phyloP scores from a whole-genome alignment of 148 eudicot species.

The Pouteria glomerata region DNA sequence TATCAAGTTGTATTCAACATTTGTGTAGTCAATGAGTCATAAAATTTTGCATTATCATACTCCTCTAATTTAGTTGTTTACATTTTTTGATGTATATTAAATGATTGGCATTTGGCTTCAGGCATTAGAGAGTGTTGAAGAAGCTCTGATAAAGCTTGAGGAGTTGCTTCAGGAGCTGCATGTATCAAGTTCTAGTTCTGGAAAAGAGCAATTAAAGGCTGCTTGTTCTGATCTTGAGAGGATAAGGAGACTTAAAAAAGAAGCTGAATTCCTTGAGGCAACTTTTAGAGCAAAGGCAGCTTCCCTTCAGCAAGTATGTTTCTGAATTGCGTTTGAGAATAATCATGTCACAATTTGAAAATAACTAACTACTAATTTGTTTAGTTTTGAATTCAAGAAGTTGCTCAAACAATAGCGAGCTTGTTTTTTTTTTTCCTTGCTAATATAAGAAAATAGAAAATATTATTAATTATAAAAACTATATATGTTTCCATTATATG shows the following conservation, averaged over 20 bases:
- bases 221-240: constrained; percentile 98
- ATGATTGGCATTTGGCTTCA: constrained; percentile 23
- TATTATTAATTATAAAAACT: neutral
- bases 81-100: too few relatives aligned
- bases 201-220: constrained; percentile 94
- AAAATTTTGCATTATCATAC: too few relatives aligned
- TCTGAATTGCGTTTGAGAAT: neutral
- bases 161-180: constrained; percentile 91
- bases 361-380: neutral
- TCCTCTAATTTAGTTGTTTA: too few relatives aligned
- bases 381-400: neutral
- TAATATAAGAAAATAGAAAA: neutral
- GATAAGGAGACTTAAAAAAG: constrained; percentile 90
- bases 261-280: constrained; percentile 98
- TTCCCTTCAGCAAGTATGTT: constrained; percentile 77
- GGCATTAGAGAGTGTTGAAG: constrained; percentile 96
- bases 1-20: too few relatives aligned
- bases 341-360: neutral
- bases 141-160: constrained; percentile 76
- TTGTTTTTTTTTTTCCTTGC: neutral
- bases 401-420: neutral
- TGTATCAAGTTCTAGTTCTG: constrained; percentile 79
- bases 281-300: constrained; percentile 96
- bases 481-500: neutral
- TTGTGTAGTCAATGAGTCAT: too few relatives aligned